Evolutionary conservation across 1,139 yeast species (phyloP).

Genomic region (Candida tropicalis): DNA sequence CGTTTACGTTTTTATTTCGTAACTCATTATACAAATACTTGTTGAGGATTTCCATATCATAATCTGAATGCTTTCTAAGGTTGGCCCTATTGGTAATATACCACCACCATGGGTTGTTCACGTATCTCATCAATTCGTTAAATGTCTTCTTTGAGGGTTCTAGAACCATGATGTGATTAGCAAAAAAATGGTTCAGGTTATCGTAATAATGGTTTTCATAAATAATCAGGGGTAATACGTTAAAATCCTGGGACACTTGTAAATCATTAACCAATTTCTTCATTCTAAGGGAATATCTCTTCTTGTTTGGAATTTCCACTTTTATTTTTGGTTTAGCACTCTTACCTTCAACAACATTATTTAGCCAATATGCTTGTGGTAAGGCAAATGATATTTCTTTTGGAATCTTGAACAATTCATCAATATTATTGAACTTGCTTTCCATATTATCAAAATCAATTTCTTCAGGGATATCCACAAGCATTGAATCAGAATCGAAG

Average conservation of each 20-base stretch:
- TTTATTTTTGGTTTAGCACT: conserved; percentile 19
- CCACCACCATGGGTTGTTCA: conserved; percentile 39
- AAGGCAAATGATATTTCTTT: conserved; percentile 30
- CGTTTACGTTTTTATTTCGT: conserved; percentile 23
- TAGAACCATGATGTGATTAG: conserved; percentile 49
- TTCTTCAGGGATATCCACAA: conserved; percentile 20
- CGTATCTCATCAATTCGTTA: conserved; percentile 30
- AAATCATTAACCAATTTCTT: conserved; percentile 17
- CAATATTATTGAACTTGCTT: conserved; percentile 24
- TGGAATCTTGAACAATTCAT: conserved; percentile 37
- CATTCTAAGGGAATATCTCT: conserved; percentile 16
- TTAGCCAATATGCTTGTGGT: conserved; percentile 45
- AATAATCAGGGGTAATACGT: conserved; percentile 22
- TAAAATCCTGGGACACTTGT: conserved; percentile 13
- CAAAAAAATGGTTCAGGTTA: conserved; percentile 35
- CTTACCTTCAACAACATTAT: conserved; percentile 19
- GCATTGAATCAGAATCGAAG: conserved; percentile 48
- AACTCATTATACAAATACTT: conserved; percentile 30
- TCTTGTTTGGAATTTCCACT: conserved; percentile 20
- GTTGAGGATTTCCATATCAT: conserved; percentile 56
- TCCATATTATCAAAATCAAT: conserved; percentile 14
- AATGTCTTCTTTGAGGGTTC: conserved; percentile 36
- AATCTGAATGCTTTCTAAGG: conserved; percentile 31
- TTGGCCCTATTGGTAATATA: conserved; percentile 22
- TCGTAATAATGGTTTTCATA: conserved; percentile 34